phyloP scores from a whole-genome alignment of 495 filamentous ascomycete species.

The Oleoguttula mirabilis region DNA sequence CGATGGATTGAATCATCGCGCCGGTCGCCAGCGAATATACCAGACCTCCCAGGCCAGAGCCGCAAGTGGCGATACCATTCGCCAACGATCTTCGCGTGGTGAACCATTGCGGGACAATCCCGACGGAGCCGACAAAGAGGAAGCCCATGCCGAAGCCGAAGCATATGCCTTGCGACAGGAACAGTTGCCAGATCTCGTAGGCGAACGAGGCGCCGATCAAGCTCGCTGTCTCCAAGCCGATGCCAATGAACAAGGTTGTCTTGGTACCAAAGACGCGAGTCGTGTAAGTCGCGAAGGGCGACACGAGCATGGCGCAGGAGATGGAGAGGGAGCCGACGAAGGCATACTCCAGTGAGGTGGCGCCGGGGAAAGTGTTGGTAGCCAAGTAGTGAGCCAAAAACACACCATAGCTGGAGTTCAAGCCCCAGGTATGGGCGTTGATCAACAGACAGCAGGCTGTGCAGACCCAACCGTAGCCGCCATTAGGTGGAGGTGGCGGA shows the following conservation, averaged over 20 bases:
- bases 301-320: constrained; percentile 36
- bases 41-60: constrained; percentile 58
- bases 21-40: constrained; percentile 41
- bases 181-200: constrained; percentile 39
- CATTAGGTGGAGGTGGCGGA: constrained; percentile 31
- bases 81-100: constrained; percentile 54
- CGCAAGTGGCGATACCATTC: constrained; percentile 58
- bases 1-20: constrained; percentile 48
- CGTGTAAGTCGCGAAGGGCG: constrained; percentile 35
- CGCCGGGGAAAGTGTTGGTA: constrained; percentile 33
- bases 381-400: constrained; percentile 42
- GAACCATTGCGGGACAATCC: constrained; percentile 74
- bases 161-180: constrained; percentile 63
- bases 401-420: constrained; percentile 36
- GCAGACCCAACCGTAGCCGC: constrained; percentile 41
- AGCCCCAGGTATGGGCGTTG: constrained; percentile 37
- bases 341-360: constrained; percentile 37
- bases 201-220: constrained; percentile 39
- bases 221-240: constrained; percentile 31
- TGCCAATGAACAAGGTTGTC: constrained; percentile 33
- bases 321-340: constrained; percentile 43
- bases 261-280: constrained; percentile 31
- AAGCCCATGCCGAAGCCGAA: constrained; percentile 64
- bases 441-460: constrained; percentile 29
- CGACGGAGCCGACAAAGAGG: constrained; percentile 57